Evolutionary conservation across 2,329 filamentous ascomycete species (phyloP), one percentile per base, ranked within the genome.

Genomic region (Plenodomus tracheiphilus): DNA sequence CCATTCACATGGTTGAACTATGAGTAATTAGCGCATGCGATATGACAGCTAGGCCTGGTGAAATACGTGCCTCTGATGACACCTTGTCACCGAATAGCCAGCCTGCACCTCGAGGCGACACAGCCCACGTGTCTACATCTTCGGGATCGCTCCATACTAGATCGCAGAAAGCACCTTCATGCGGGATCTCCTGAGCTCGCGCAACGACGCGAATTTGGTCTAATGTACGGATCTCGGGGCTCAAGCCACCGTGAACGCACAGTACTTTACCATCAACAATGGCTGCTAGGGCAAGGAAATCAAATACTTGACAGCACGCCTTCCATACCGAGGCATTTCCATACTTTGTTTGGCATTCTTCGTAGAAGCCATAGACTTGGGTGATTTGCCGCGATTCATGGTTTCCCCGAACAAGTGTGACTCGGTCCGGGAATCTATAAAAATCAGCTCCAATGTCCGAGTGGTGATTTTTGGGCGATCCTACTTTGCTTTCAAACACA

Each of bases 291-390:
- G 94, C 93, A 34, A 99, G 89, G 79, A 94, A 99, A 78, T 99
- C 94, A 78, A 99, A 99, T 46, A 99, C 87, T 75, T 99, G 93
- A 70, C 92, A 97, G 74, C 96, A 99, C 73, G 91, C 97, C 80
- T 97, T 97, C 94, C 94, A 99, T 57, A 99, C 94, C 65, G 96
- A 97, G 55, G 94, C 93, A 70, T 97, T 97, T 74, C 94, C 94
- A 73, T 99, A 99, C 79, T 99, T 99, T 73, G 92, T 89, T 65
- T 97, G 85, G 74, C 94, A 99, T 75, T 99, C 94, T 74, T 97
- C 94, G 79, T 99, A 99, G 79, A 99, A 99, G 55, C 94, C 94
- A 74, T 99, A 99, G 51, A 99, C 94, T 75, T 97, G 93, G 39
- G 94, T 99, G 74, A 99, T 99, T 77, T 99, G 94, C 66, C 94